A percentile compares a stretch with the other conserved stretches of the same genome.
phyloP scores from a whole-genome alignment of 164 flowering plant species.

The Piper betle region DNA sequence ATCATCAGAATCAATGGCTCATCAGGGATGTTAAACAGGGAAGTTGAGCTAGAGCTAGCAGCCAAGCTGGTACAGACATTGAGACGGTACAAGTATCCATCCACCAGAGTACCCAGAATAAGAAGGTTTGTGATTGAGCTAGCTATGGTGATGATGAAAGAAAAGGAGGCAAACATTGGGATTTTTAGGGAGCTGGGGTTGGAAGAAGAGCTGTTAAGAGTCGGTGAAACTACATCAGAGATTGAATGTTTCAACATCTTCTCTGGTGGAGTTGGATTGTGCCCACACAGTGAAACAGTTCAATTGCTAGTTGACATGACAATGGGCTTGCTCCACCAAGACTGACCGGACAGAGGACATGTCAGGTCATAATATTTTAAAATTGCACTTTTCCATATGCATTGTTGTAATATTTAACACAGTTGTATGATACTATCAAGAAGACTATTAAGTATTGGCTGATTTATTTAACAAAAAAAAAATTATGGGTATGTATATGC shows the following conservation, averaged over 20 bases:
- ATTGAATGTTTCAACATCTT: conserved; percentile 85
- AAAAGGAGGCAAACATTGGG: conserved; percentile 20
- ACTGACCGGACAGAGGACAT: background rate
- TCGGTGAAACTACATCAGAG: conserved; percentile 73
- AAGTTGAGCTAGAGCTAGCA: conserved; percentile 35
- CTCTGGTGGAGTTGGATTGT: conserved; percentile 76
- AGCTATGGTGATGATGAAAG: conserved; percentile 80
- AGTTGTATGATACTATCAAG: too few species aligned
- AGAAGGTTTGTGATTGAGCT: conserved; percentile 70
- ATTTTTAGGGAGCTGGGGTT: conserved; percentile 46
- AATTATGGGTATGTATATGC: too few species aligned
- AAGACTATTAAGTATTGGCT: too few species aligned
- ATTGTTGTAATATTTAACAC: too few species aligned
- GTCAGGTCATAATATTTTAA: too few species aligned
- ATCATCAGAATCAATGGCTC: conserved; percentile 46
- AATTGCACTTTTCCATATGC: too few species aligned
- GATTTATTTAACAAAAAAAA: too few species aligned
- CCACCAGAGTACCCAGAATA: conserved; percentile 55
- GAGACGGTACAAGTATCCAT: conserved; percentile 42
- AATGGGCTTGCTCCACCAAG: conserved; percentile 20
- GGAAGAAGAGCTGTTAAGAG: conserved; percentile 48
- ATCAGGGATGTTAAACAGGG: conserved; percentile 37
- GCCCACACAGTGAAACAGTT: conserved; percentile 48
- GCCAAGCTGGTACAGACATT: conserved; percentile 36
- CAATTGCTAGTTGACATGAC: conserved; percentile 64